Base-by-base conservation (phyloP, 2,329 filamentous ascomycete genomes). In the Colletotrichum caudatum region DNA sequence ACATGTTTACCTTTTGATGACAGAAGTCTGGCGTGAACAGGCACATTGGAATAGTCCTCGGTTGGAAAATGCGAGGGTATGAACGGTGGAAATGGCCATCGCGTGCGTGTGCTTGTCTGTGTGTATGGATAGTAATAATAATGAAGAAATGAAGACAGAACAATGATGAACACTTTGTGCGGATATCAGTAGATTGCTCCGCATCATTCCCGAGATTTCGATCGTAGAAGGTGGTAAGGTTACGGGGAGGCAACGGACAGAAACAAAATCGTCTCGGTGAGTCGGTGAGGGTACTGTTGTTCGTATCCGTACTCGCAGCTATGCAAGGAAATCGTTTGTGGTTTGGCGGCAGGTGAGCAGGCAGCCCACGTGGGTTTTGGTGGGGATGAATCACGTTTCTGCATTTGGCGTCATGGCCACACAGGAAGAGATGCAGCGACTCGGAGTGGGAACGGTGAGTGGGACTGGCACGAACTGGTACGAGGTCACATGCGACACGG, bases 81-180 rank as follows among this genome's bases (percentile, higher is more conserved):
- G 46, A 60, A 39, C 60, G 58, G 62, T 33, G 26, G 39, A 64
- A 53, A 48, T 33, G 63, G 48, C 48, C 33, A 48, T 56, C 41
- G 41, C 62, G 54, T 29, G 44, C 20, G 60, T 26, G 26, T 62
- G 70, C 58, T 66, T 67, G 62, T 51, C 44, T 58, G 68, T 57
- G 33, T 72, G 64, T 72, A 72, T 72, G 65, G 69, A 69, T 72
- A 71, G 61, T 72, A 72, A 72, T 72, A 71, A 29, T 72, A 72
- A 72, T 72, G 70, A 72, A 46, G 61, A 66, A 62, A 70, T 58
- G 70, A 72, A 71, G 44, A 60, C 48, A 67, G 50, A 33, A 35
- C 56, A 53, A 53, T 18, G 33, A 26, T 48, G 48, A n/a, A 62
- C 23, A 57, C 37, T 12, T 39, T 56, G 29, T 23, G 20, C 29